Conservation (phyloP, 495 filamentous ascomycete genomes). For the Talaromyces liani region DNA sequence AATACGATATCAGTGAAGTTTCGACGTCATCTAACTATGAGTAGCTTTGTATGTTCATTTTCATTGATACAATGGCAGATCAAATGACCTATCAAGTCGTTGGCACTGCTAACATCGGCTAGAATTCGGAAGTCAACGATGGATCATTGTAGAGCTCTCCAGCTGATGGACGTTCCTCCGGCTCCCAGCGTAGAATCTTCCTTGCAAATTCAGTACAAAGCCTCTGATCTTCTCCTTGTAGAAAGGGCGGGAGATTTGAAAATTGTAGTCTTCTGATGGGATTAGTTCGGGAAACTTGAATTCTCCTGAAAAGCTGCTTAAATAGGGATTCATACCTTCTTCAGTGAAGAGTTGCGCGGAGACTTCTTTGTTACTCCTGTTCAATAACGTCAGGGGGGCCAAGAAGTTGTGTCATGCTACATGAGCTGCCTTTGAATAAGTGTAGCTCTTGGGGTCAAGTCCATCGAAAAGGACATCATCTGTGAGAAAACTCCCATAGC, state of each 20-base stretch:
- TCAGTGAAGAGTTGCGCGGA: constrained; percentile 14
- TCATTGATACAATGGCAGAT: no score
- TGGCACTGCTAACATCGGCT: no score
- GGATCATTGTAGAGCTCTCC: constrained; percentile 19
- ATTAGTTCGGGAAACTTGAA: constrained; percentile 13
- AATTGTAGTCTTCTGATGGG: constrained; percentile 15
- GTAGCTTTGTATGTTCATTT: no score
- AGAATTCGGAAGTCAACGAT: neutral
- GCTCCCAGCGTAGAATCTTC: constrained; percentile 25
- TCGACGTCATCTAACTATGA: no score
- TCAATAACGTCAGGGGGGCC: constrained; percentile 20
- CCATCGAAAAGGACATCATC: constrained; percentile 20
- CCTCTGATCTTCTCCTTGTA: constrained; percentile 21
- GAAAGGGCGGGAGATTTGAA: constrained; percentile 13
- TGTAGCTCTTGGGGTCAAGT: constrained; percentile 12
- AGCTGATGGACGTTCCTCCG: constrained; percentile 23
- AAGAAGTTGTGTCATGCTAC: constrained; percentile 31
- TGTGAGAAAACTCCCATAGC: constrained; percentile 27
- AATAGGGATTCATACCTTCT: constrained; percentile 12
- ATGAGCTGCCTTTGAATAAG: constrained; percentile 20
- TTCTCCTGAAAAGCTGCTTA: constrained; percentile 10
- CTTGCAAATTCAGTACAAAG: constrained; percentile 22
- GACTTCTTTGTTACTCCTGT: constrained; percentile 15
- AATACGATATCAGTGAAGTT: no score
- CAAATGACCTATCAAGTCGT: no score